Conservation (phyloP, 495 filamentous ascomycete genomes). For the Trichoderma orchidacearum region DNA sequence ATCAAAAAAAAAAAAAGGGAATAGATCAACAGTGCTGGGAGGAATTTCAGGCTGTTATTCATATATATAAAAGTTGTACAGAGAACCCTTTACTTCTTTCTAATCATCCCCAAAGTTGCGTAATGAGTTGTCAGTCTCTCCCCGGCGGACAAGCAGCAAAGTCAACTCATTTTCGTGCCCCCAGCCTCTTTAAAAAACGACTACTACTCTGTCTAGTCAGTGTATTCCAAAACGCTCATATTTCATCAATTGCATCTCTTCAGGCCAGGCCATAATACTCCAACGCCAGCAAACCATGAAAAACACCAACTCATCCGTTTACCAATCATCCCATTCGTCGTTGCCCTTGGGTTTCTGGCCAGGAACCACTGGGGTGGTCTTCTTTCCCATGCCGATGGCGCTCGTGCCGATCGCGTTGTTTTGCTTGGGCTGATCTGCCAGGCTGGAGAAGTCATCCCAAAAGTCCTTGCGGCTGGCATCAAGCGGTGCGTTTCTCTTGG, state of each 20-base stretch:
- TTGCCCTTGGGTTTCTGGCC: slow-evolving; percentile 24
- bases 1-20: not conserved
- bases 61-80: too few species aligned
- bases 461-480: slow-evolving; percentile 67
- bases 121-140: too few species aligned
- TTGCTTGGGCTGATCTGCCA: slow-evolving; percentile 31
- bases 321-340: slow-evolving; percentile 59
- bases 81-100: too few species aligned
- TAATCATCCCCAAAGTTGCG: too few species aligned
- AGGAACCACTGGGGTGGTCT: slow-evolving; percentile 19
- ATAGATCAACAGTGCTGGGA: not conserved
- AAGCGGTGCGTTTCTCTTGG: slow-evolving; percentile 18
- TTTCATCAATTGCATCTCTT: slow-evolving; percentile 2
- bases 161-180: too few species aligned
- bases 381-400: slow-evolving; percentile 57
- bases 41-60: too few species aligned
- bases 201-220: not conserved
- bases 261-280: not conserved
- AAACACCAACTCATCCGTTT: slow-evolving; percentile 1
- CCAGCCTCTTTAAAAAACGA: not conserved
- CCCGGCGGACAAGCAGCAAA: too few species aligned
- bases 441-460: slow-evolving; percentile 67
- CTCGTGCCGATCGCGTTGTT: slow-evolving; percentile 52
- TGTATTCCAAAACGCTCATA: not conserved
- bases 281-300: slow-evolving; percentile 1